Percentiles rank a stretch among this genome's conserved stretches.
Conservation (phyloP, 225 moss, liverwort and hornwort species). For the Lunularia cruciata region DNA sequence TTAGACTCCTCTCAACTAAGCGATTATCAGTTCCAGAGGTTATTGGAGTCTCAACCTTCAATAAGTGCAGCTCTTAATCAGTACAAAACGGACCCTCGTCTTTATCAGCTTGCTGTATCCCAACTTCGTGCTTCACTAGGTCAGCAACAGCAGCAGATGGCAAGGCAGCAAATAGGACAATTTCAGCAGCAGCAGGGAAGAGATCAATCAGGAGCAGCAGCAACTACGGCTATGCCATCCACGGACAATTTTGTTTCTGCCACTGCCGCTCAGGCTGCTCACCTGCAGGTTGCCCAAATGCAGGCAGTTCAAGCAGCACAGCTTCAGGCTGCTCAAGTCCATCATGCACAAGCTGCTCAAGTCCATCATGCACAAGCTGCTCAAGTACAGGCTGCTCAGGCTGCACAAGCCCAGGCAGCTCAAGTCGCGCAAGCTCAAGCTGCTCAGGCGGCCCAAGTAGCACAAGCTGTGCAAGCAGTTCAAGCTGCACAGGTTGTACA, state of each 20-base stretch:
- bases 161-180: conserved; percentile 35
- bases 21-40: conserved; percentile 44
- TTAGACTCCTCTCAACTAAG: conserved; percentile 18
- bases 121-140: conserved; percentile 32
- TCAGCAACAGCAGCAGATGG: conserved; percentile 26
- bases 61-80: conserved; percentile 29
- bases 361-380: conserved; percentile 15
- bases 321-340: conserved; percentile 2
- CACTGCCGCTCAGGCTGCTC: conserved; percentile 7
- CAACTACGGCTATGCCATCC: neutral
- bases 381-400: neutral
- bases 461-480: conserved; percentile 19
- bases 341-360: neutral
- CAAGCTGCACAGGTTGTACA: conserved; percentile 18
- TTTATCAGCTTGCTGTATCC: conserved; percentile 31
- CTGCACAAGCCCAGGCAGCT: conserved; percentile 1
- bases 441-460: conserved; percentile 25
- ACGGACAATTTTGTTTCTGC: conserved; percentile 23
- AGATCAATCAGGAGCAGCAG: conserved; percentile 17
- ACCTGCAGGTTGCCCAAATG: conserved; percentile 20
- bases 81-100: conserved; percentile 38
- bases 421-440: neutral
- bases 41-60: conserved; percentile 38
- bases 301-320: conserved; percentile 20
- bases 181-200: conserved; percentile 38